Percentiles rank a stretch among this genome's conserved stretches.
Evolutionary conservation across 805 yeast genomes (phyloP).

Genomic region (Maudiozyma barnettii): DNA sequence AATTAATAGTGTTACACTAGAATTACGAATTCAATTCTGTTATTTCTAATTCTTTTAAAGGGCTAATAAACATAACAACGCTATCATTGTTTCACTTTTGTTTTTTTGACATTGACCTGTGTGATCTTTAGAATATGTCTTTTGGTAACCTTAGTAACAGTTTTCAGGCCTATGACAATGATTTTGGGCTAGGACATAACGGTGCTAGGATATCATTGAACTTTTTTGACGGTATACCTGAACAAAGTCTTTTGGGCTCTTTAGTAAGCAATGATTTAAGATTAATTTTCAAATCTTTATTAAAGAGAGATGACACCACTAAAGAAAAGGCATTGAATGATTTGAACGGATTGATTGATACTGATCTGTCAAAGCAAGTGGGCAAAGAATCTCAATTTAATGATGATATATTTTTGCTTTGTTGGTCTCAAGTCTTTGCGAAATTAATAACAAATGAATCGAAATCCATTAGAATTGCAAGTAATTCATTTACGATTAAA

Average conservation of each 20-base stretch:
- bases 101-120: no score
- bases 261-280: constrained; percentile 36
- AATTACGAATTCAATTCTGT: no score
- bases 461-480: constrained; percentile 46
- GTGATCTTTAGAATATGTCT: constrained; percentile 16
- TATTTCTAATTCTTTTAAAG: no score
- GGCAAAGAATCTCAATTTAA: constrained; percentile 14
- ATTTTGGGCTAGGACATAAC: constrained; percentile 32
- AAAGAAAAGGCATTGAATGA: constrained; percentile 70
- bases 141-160: constrained; percentile 20
- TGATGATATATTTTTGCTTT: constrained; percentile 48
- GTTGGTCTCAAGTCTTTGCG: constrained; percentile 77
- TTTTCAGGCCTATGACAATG: constrained; percentile 19
- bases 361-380: constrained; percentile 1
- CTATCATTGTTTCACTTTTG: no score
- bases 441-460: constrained; percentile 67
- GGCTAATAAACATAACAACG: no score
- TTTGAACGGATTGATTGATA: constrained; percentile 30
- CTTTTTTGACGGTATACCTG: constrained; percentile 73
- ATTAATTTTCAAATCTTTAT: constrained; percentile 61
- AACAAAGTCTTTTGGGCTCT: constrained; percentile 42
- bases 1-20: no score
- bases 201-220: constrained; percentile 54
- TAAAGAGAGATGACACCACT: constrained; percentile 77
- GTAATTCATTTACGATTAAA: constrained; percentile 58